Evolutionary conservation across 768 basidiomycete genomes (phyloP), one percentile per base, ranked within the genome.

Genomic region (Boletus rubescentipes): DNA sequence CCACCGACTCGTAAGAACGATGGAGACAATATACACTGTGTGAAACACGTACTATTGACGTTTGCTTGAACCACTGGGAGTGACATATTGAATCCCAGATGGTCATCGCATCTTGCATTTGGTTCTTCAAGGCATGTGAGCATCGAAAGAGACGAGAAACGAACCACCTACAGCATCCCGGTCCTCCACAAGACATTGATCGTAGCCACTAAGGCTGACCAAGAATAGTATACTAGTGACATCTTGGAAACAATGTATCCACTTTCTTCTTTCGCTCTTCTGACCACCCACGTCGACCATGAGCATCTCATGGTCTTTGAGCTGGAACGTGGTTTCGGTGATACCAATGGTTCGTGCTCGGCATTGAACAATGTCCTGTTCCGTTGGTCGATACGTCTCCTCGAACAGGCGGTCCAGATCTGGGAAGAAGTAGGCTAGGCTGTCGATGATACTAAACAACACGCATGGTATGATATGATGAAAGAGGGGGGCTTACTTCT

Each of bases 51-150:
- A 93, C 93, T 51, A 97, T 92, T 10, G 92, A 93, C 0, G 93
- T 95, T 59, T 89, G 83, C 72, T 91, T 90, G 75, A 97, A 97
- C 93, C 93, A 97, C 60, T 95, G 93, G 10, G 93, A 95, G 69
- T 97, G 93, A 73, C 93, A 95, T 80, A 98, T 95, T 38, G 93
- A 93, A 62, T 98, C 94, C 88, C 94, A 98, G 46, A 98, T 92
- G n/a, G 92, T 92, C 86, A 98, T 89, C 5, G 94, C 92, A 59
- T 98, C 94, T 76, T 95, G 91, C 93, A 98, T 96, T 85, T 96
- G 94, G 67, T 98, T 98, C 89, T 94, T 64, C 8, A 30, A 34
- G 23, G 16, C 31, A 46, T 1, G 32, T 57, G 42, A 38, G 32
- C 16, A 12, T 45, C 43, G 38, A 59, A 26, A 54, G 31, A 30